Base-by-base conservation (phyloP, 2,329 filamentous ascomycete species). In the Coniochaeta pulveracea region DNA sequence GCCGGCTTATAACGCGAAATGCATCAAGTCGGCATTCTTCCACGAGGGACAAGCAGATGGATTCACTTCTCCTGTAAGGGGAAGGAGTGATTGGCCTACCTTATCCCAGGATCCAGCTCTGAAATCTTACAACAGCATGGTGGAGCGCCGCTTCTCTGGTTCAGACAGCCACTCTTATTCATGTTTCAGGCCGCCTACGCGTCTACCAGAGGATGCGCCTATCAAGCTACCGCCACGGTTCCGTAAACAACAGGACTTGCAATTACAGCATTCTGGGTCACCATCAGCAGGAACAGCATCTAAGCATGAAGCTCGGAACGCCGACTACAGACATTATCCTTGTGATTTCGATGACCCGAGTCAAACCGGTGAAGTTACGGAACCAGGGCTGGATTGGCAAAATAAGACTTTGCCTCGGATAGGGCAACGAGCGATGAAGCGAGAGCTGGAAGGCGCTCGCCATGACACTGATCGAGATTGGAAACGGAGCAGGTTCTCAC, bases 41-140 rank as follows among this genome's bases (percentile, higher is more conserved):
- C 57, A 52, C 15, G 53, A 57, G 21, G 54, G 61, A 12, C 62
- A 66, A 37, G 37, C 55, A 12, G 53, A 58, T 19, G 58, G 62
- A 10, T 69, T 63, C 40, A 46, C 41, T n/a, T 47, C 51, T 18
- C 56, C 58, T 17, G 55, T 67, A 21, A 54, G 61, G 27, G 53
- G 57, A 22, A 55, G 57, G 1, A 43, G 49, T 11, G 49, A 57
- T 34, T 69, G 64, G 61, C 34, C 46, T 15, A 46, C 42, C 6
- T 35, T 63, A 32, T 54, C 60, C 38, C 46, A 55, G 21, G 64
- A 69, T 41, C 64, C 64, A 3, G 56, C 55, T 3, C 68, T 69
- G 40, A 43, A 39, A 15, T 36, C 30, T 11, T 48, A 47, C 28
- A 33, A 35, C 11, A 47, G 45, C 2, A 53, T 55, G 51, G 35